Evolutionary conservation across 345 rosid species (phyloP).

Genomic region (Citrus glauca): DNA sequence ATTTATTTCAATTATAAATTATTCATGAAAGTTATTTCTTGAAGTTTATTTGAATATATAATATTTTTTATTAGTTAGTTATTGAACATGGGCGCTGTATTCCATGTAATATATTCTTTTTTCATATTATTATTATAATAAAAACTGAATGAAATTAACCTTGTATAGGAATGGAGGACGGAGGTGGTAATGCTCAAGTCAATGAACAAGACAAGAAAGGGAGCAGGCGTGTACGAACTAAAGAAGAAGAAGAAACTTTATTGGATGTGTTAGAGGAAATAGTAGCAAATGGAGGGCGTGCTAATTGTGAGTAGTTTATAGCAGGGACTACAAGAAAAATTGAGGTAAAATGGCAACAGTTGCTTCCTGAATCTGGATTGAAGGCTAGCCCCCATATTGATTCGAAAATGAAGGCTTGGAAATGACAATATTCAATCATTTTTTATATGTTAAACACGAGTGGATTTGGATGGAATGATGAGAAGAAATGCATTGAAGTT

Average conservation of each 20-base stretch:
- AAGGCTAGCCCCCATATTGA: neutral
- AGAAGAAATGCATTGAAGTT: no score
- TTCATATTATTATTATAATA: neutral
- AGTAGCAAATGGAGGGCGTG: no score
- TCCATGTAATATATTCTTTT: neutral
- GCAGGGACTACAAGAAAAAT: no score
- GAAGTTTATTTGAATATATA: neutral
- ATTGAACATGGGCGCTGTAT: no score
- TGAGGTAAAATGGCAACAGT: neutral
- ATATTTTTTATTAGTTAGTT: neutral
- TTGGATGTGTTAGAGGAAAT: neutral
- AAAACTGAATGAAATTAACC: no score
- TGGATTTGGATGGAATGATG: neutral
- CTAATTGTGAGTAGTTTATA: no score
- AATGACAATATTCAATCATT: neutral
- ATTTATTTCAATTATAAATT: neutral
- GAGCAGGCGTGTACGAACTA: neutral
- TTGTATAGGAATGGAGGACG: no score
- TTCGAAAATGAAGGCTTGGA: neutral
- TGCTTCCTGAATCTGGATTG: no score
- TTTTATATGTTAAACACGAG: neutral
- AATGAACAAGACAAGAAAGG: neutral
- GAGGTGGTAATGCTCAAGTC: no score
- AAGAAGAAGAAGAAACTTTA: neutral
- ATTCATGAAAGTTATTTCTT: no score